phyloP scores from a whole-genome alignment of 1,139 yeast species.

The Ogataea hybrid region DNA sequence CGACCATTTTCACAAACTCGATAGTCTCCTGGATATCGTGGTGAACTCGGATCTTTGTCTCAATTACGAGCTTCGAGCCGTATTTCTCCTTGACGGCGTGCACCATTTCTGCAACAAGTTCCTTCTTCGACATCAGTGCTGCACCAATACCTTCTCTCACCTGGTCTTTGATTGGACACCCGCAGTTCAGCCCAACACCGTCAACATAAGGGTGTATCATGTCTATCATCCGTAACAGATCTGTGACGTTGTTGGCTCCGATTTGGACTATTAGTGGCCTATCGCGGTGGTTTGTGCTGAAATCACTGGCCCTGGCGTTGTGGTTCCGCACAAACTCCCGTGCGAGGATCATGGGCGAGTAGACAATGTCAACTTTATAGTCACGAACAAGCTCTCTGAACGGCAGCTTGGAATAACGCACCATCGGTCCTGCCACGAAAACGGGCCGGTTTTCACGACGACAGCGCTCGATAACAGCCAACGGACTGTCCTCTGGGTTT shows the following conservation, averaged over 20 bases:
- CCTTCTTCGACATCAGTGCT: slow-evolving; percentile 84
- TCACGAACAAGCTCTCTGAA: slow-evolving; percentile 79
- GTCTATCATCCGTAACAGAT: slow-evolving; percentile 76
- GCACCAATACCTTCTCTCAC: slow-evolving; percentile 97
- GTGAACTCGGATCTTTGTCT: slow-evolving; percentile 90
- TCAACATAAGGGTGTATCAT: slow-evolving; percentile 91
- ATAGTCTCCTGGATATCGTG: slow-evolving; percentile 69
- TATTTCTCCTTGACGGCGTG: slow-evolving; percentile 72
- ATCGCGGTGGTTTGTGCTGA: slow-evolving; percentile 72
- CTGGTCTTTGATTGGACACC: slow-evolving; percentile 96
- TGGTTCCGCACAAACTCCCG: slow-evolving; percentile 88
- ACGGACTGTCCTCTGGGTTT: slow-evolving; percentile 53
- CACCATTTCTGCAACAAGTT: slow-evolving; percentile 81
- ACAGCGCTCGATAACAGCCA: slow-evolving; percentile 48
- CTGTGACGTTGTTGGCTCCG: slow-evolving; percentile 87
- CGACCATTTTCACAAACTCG: slow-evolving; percentile 68
- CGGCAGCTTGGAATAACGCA: slow-evolving; percentile 90
- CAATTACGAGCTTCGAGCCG: slow-evolving; percentile 70
- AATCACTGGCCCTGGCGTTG: slow-evolving; percentile 79
- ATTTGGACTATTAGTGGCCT: slow-evolving; percentile 82
- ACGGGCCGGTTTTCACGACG: slow-evolving; percentile 56
- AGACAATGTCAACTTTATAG: slow-evolving; percentile 77
- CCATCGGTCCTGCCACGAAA: slow-evolving; percentile 94
- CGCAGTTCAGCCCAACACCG: slow-evolving; percentile 94
- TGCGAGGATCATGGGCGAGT: slow-evolving; percentile 95